Conservation (phyloP, 2,329 filamentous ascomycete genomes). For the Alternaria dauci region DNA sequence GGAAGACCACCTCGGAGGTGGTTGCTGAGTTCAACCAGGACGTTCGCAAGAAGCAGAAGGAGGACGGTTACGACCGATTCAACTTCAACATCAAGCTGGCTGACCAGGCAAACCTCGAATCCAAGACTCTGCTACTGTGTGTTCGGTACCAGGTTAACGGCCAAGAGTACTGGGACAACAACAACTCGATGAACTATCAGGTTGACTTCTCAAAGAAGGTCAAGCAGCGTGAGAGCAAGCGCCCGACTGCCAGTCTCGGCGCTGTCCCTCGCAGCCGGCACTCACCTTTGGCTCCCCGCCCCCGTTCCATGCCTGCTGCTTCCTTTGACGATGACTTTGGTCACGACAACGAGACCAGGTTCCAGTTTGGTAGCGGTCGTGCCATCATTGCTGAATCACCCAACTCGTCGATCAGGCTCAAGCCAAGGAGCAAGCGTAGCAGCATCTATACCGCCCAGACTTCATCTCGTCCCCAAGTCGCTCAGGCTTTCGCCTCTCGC, state of each 20-base stretch:
- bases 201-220: conserved; percentile 88
- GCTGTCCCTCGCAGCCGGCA: conserved; percentile 60
- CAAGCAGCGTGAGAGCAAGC: conserved; percentile 60
- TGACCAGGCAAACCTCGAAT: conserved; percentile 88
- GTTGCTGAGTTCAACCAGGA: conserved; percentile 86
- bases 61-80: conserved; percentile 83
- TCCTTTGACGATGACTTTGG: conserved; percentile 75
- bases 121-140: conserved; percentile 92
- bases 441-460: conserved; percentile 69
- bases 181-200: conserved; percentile 85
- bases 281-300: conserved; percentile 56
- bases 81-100: conserved; percentile 93
- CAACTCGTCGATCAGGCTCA: conserved; percentile 70
- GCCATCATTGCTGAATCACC: conserved; percentile 66
- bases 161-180: conserved; percentile 96
- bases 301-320: conserved; percentile 57
- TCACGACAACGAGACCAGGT: conserved; percentile 62
- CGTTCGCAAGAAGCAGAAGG: conserved; percentile 70
- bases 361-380: conserved; percentile 53
- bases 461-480: conserved; percentile 57
- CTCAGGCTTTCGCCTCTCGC: conserved; percentile 85
- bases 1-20: conserved; percentile 98
- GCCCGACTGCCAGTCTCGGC: conserved; percentile 59
- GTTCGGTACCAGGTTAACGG: conserved; percentile 86
- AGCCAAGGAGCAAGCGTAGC: conserved; percentile 68